These are phyloP conservation scores for Vaccinium darrowii DNA, from an alignment of 148 eudicot species.

Conservation along the genomic window DNA sequence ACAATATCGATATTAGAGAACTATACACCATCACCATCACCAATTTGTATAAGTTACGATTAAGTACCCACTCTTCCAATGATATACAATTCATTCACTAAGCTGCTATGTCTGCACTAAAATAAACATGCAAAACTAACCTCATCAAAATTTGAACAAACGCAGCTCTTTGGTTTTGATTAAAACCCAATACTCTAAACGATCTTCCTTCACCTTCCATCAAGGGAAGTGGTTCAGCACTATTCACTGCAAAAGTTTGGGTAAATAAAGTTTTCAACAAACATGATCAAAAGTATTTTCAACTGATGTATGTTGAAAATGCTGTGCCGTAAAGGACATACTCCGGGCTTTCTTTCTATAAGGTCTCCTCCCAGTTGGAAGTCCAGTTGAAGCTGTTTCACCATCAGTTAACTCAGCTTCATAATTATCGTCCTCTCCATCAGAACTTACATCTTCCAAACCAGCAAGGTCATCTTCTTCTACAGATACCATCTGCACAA, in stretches of 20 bases:
- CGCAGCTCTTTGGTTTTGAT: slow-evolving; percentile 83
- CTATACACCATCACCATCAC: background rate
- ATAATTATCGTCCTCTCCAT: slow-evolving; percentile 94
- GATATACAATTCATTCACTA: background rate
- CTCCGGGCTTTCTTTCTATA: slow-evolving; percentile 81
- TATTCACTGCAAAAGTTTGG: slow-evolving; percentile 49
- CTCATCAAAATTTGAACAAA: slow-evolving; percentile 97
- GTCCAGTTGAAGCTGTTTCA: slow-evolving; percentile 59
- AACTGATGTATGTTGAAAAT: background rate
- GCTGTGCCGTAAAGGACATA: slow-evolving; percentile 17
- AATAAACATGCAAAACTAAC: slow-evolving; percentile 34
- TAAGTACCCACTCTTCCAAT: background rate
- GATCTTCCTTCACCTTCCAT: slow-evolving; percentile 99
- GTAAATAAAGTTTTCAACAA: slow-evolving; percentile 14
- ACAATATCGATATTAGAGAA: slow-evolving; percentile 8
- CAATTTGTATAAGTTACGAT: background rate
- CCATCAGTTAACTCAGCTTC: slow-evolving; percentile 82
- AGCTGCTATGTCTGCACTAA: background rate
- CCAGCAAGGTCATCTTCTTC: slow-evolving; percentile 99
- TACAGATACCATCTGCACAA: slow-evolving; percentile 75
- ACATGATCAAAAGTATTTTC: background rate
- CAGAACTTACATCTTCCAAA: slow-evolving; percentile 88
- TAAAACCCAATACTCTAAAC: slow-evolving; percentile 85
- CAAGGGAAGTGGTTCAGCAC: slow-evolving; percentile 64
- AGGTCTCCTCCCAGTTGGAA: slow-evolving; percentile 55